Conservation (phyloP, 305 asterid species). For the Solanum chacoense region DNA sequence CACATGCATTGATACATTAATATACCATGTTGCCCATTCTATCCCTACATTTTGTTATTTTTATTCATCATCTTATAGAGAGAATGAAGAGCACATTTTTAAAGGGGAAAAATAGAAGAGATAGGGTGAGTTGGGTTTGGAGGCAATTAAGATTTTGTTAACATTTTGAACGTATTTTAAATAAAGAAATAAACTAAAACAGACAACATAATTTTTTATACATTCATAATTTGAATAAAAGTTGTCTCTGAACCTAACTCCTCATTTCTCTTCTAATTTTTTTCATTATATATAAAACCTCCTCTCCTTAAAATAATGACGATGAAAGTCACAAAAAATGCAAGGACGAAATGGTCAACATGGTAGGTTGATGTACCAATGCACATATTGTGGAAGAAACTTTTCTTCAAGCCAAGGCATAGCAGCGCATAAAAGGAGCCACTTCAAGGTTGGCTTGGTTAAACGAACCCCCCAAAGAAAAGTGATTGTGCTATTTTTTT, state of each 20-base stretch:
- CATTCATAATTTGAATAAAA: background rate
- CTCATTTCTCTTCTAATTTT: background rate
- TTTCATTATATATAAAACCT: background rate
- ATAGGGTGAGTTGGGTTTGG: background rate
- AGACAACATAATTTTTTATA: too few species aligned
- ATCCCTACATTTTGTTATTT: background rate
- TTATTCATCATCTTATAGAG: background rate
- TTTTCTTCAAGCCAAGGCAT: background rate
- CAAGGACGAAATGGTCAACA: background rate
- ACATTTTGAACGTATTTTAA: too few species aligned
- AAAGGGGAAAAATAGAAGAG: background rate
- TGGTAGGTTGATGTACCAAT: background rate
- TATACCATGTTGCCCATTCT: background rate
- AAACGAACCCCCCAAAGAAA: background rate
- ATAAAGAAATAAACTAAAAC: background rate
- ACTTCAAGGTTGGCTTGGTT: background rate
- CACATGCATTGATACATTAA: background rate
- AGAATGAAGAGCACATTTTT: background rate
- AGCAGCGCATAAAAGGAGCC: background rate
- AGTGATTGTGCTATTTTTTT: background rate
- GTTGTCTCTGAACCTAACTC: background rate
- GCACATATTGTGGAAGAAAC: background rate
- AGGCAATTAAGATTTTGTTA: too few species aligned
- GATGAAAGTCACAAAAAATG: background rate
- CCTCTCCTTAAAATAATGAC: background rate